These are phyloP conservation scores for Cystobasidiaceae sp. DNA, from an alignment of 1,284 basidiomycete genomes.

Conservation along the genomic window DNA sequence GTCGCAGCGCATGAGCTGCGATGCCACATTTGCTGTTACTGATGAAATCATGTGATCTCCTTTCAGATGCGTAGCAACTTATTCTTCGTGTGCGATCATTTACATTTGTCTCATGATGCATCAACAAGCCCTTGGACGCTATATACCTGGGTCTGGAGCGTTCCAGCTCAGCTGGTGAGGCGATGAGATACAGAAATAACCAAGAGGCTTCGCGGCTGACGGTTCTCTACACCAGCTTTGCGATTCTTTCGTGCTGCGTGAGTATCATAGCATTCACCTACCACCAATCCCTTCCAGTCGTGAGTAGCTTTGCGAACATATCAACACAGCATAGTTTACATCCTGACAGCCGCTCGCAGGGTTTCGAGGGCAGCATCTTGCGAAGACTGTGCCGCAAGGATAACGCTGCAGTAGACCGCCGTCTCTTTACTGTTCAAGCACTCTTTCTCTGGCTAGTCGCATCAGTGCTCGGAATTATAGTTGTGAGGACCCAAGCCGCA, in stretches of 20 bases:
- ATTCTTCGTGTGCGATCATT: neutral
- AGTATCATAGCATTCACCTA: constrained; percentile 24
- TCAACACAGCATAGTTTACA: neutral
- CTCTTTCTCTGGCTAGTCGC: constrained; percentile 18
- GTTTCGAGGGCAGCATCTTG: constrained; percentile 15
- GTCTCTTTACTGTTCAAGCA: constrained; percentile 1
- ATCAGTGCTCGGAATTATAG: constrained; percentile 11
- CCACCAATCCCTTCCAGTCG: constrained; percentile 24
- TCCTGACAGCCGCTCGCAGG: neutral
- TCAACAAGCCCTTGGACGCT: constrained; percentile 7
- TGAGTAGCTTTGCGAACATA: neutral
- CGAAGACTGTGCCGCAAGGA: constrained; percentile 1
- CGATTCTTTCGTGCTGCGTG: neutral
- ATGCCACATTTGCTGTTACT: neutral
- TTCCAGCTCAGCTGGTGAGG: constrained; percentile 20
- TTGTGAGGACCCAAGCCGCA: neutral
- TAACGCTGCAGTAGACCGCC: constrained; percentile 14
- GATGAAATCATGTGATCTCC: neutral
- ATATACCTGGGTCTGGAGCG: constrained; percentile 8
- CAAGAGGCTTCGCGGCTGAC: too few species aligned
- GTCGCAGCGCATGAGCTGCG: neutral
- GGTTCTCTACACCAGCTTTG: neutral
- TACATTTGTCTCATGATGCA: constrained; percentile 8
- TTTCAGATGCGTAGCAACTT: neutral
- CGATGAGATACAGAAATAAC: too few species aligned